Percentiles rank a stretch among this genome's conserved stretches.
These are phyloP conservation scores for Limnanthes douglasii DNA, from an alignment of 345 rosid species.

Conservation along the genomic window DNA sequence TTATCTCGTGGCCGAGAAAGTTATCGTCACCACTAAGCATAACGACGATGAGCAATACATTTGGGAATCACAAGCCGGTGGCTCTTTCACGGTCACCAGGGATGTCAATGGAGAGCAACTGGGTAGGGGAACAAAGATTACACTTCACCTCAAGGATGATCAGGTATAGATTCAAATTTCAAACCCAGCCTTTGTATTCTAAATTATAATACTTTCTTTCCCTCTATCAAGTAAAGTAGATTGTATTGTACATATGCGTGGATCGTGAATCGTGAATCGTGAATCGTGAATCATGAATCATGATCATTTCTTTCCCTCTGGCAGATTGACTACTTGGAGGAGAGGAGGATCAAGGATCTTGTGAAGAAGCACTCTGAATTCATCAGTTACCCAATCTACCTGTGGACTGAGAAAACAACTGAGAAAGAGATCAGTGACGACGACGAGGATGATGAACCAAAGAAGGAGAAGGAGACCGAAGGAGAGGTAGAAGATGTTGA, in stretches of 20 bases:
- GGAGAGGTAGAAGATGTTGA: conserved; percentile 78
- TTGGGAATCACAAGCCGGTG: conserved; percentile 97
- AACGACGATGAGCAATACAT: conserved; percentile 76
- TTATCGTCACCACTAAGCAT: conserved; percentile 66
- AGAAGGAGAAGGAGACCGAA: conserved; percentile 56
- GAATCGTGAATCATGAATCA: neutral
- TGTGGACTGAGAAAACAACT: conserved; percentile 82
- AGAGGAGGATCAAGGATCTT: conserved; percentile 83
- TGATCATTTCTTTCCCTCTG: neutral
- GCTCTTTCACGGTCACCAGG: conserved; percentile 72
- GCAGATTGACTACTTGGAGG: conserved; percentile 74
- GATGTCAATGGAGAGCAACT: conserved; percentile 64
- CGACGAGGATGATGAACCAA: conserved; percentile 60
- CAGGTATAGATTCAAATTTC: conserved; percentile 32
- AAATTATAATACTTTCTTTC: too few relatives aligned
- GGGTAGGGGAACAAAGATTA: conserved; percentile 84
- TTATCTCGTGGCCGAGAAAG: conserved; percentile 80
- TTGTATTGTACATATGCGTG: too few relatives aligned
- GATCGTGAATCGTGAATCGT: neutral
- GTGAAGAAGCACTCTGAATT: conserved; percentile 93
- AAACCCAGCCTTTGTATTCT: too few relatives aligned
- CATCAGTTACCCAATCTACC: conserved; percentile 74
- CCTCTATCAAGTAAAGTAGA: too few relatives aligned
- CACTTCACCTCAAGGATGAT: conserved; percentile 68
- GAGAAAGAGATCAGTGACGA: conserved; percentile 87